Conservation (phyloP, 164 flowering plant species). For the Taxillus chinensis region DNA sequence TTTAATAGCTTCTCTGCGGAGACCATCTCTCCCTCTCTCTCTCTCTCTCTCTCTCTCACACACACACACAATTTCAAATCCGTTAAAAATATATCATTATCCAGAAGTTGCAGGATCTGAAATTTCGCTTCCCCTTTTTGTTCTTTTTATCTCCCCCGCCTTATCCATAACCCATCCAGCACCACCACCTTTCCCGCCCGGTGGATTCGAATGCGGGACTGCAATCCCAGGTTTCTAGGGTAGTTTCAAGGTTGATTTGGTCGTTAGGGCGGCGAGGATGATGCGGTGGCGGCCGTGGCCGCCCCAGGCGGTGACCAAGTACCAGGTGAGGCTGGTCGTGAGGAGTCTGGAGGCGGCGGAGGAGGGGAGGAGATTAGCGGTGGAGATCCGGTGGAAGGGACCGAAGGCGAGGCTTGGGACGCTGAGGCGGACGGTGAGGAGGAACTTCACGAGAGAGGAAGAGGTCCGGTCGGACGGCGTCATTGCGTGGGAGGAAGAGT, state of each 20-base stretch:
- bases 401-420: conserved; percentile 49
- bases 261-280: conserved; percentile 82
- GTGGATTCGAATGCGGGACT: neutral
- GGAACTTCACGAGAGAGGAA: conserved; percentile 67
- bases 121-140: neutral
- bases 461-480: conserved; percentile 26
- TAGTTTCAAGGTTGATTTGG: neutral
- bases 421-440: conserved; percentile 55
- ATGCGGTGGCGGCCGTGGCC: conserved; percentile 99
- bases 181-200: neutral
- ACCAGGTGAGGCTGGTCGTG: conserved; percentile 63
- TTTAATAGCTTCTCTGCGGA: no score
- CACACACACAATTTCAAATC: neutral
- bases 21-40: neutral
- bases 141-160: no score
- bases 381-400: conserved; percentile 92
- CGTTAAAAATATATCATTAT: neutral
- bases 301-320: conserved; percentile 55
- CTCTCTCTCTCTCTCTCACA: neutral
- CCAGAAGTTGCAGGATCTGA: conserved; percentile 1
- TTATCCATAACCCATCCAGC: neutral
- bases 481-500: conserved; percentile 85
- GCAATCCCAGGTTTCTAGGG: neutral
- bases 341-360: conserved; percentile 33
- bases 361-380: conserved; percentile 25